Evolutionary conservation across 2,329 filamentous ascomycete species (phyloP), one percentile per base, ranked within the genome.

Genomic region (Venturiaceae sp.): DNA sequence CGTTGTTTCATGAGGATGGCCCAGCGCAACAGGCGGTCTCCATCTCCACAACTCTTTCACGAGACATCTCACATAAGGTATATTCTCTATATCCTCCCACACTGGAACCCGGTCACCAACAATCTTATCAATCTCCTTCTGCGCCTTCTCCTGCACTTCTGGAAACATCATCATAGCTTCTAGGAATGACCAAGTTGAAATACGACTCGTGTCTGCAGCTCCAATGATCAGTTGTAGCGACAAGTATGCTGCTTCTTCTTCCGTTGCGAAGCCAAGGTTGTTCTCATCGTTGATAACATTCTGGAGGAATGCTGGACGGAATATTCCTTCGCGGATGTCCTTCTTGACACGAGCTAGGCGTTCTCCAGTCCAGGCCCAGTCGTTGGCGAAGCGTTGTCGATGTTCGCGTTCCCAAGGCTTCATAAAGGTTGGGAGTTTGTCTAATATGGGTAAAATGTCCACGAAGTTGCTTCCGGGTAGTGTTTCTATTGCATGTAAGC

Each of bases 201-300:
- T 56, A 16, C 33, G 9, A 33, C 53, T 56, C 28, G 59, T 60
- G 21, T 60, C 59, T 16, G 59, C 59, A 14, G 59, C 59, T 11
- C 59, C 56, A 19, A 60, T 58, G 37, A 60, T 59, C 28, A 60
- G 59, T 44, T 58, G 55, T 14, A 60, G 50, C 4, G 55, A 33
- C 4, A 60, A 50, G 32, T 60, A 60, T 9, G 59, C 59, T 19
- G 59, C 59, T 47, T 60, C 59, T 30, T 59, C 59, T 23, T 59
- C 56, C 30, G 34, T 59, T 16, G 21, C 28, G 56, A 60, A 60
- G 28, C 59, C 59, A 28, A 60, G 55, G n/a, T 44, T 47, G 46
- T 60, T 59, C n/a, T 59, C 59, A 44, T 60, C 59, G 11, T 50
- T 58, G 16, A 60, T 21, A 11, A 39, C 36, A n/a, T n/a, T 11